phyloP scores from a whole-genome alignment of 768 basidiomycete genomes.

The Cubamyces sp. region DNA sequence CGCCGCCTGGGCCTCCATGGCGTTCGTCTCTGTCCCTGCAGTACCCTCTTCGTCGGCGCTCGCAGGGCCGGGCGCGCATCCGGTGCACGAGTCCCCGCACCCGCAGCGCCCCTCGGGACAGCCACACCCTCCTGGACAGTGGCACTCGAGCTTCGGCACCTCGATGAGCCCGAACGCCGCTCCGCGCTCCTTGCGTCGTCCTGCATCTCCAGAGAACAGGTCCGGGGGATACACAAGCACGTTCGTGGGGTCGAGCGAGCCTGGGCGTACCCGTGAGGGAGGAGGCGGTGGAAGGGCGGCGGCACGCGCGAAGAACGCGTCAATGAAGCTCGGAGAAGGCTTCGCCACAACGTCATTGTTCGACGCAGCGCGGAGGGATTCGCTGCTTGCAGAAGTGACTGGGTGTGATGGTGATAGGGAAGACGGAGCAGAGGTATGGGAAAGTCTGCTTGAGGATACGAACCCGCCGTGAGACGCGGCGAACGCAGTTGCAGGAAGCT shows the following conservation, averaged over 20 bases:
- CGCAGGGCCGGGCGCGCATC: constrained; percentile 44
- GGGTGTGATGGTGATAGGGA: background rate
- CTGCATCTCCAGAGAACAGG: constrained; percentile 40
- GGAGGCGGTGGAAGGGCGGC: constrained; percentile 73
- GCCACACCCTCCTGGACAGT: constrained; percentile 60
- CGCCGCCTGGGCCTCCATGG: too few relatives aligned
- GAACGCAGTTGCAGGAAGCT: constrained; percentile 34
- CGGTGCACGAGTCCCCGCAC: constrained; percentile 62
- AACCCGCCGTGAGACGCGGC: constrained; percentile 16
- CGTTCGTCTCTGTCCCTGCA: too few relatives aligned
- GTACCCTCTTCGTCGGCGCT: too few relatives aligned
- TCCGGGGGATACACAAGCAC: constrained; percentile 47
- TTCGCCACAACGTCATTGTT: background rate
- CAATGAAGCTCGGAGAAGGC: constrained; percentile 45
- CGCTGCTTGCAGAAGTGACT: background rate
- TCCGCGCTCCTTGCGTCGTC: constrained; percentile 43
- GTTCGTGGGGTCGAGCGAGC: constrained; percentile 55
- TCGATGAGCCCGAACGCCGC: constrained; percentile 53
- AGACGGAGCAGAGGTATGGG: background rate
- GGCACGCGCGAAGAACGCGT: constrained; percentile 68
- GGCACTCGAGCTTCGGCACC: constrained; percentile 67
- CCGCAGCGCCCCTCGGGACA: constrained; percentile 57
- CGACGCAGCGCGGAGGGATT: background rate
- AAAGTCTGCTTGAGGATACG: background rate
- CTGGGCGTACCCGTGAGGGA: constrained; percentile 53